Percentiles rank a stretch among this genome's conserved stretches.
Conservation (phyloP, 2,329 filamentous ascomycete species). For the Fusarium setosum region DNA sequence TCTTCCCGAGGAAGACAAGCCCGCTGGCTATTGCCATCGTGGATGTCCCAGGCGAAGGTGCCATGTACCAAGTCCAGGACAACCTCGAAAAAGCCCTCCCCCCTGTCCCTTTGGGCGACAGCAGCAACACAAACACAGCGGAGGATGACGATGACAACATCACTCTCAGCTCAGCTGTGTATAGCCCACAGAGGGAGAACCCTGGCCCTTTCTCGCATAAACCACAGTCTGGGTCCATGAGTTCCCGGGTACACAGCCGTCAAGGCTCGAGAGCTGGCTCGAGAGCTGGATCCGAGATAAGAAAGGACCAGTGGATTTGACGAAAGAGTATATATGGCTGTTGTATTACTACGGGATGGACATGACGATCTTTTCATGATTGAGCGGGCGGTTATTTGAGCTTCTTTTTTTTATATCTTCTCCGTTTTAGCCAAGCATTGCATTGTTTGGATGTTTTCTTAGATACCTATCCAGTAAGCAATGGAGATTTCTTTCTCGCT, state of each 20-base stretch:
- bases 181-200: constrained; percentile 52
- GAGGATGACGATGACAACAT: constrained; percentile 41
- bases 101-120: constrained; percentile 47
- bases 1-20: constrained; percentile 37
- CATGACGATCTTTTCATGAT: constrained; percentile 30
- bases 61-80: constrained; percentile 34
- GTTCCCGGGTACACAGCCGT: constrained; percentile 34
- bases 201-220: constrained; percentile 32
- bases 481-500: neutral
- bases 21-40: constrained; percentile 42
- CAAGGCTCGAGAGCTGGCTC: constrained; percentile 18
- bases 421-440: neutral
- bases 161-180: constrained; percentile 64
- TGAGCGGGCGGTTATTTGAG: constrained; percentile 8
- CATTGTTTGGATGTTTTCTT: neutral
- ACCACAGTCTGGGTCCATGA: constrained; percentile 27
- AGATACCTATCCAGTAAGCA: neutral
- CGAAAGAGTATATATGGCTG: neutral
- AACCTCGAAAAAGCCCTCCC: constrained; percentile 46
- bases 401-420: neutral
- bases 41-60: constrained; percentile 38
- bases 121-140: constrained; percentile 27
- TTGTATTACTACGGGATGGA: neutral
- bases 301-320: constrained; percentile 35
- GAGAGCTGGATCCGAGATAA: constrained; percentile 1